These are phyloP conservation scores for Fusarium aywerte DNA, from an alignment of 2,329 filamentous ascomycete genomes.

Conservation along the genomic window DNA sequence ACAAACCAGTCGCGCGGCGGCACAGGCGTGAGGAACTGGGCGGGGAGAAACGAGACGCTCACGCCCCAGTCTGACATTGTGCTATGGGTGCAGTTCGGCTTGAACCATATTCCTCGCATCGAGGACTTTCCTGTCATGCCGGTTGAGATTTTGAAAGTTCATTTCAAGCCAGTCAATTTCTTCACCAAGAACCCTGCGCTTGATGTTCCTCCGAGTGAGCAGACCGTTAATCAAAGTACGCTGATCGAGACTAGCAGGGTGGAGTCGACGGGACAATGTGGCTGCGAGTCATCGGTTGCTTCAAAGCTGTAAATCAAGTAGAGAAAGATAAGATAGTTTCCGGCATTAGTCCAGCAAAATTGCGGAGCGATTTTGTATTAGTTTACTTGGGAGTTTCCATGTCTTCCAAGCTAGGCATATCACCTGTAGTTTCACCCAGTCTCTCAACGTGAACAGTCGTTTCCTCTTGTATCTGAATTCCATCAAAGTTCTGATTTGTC, in stretches of 20 bases:
- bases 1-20: conserved; percentile 59
- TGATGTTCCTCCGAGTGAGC: conserved; percentile 53
- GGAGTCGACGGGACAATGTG: not conserved
- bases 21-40: conserved; percentile 53
- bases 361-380: not conserved
- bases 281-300: conserved; percentile 7
- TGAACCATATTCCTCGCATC: conserved; percentile 61
- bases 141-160: conserved; percentile 34
- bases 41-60: conserved; percentile 55
- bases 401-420: not conserved
- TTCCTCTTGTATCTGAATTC: conserved; percentile 25
- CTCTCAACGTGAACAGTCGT: conserved; percentile 19
- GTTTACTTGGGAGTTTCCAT: not conserved
- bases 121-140: conserved; percentile 63
- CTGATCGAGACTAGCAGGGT: conserved; percentile 12
- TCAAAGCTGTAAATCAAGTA: conserved; percentile 14
- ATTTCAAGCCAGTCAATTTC: conserved; percentile 57
- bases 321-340: not conserved
- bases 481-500: conserved; percentile 2
- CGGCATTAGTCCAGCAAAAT: not conserved
- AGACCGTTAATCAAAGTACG: conserved; percentile 33
- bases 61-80: conserved; percentile 77
- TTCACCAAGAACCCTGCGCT: conserved; percentile 60
- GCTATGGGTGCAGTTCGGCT: conserved; percentile 61
- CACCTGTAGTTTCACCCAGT: not conserved